phyloP scores from a whole-genome alignment of 2,329 filamentous ascomycete species.

The Talaromyces sp. region DNA sequence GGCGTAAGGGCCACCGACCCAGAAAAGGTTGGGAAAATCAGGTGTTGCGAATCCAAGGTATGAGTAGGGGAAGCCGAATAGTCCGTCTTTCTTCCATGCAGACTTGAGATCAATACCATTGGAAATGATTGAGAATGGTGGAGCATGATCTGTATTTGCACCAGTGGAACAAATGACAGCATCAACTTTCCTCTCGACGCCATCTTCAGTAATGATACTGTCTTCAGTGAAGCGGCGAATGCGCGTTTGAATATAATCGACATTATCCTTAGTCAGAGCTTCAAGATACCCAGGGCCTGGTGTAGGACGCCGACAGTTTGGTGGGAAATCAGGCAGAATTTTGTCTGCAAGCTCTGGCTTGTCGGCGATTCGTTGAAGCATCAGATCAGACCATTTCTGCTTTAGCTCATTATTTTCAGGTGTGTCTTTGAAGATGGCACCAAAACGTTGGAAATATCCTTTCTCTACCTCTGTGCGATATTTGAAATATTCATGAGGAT shows the following conservation, averaged over 20 bases:
- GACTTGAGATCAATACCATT: conserved; percentile 57
- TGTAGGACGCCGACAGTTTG: conserved; percentile 66
- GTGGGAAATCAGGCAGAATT: conserved; percentile 65
- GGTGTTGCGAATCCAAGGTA: conserved; percentile 68
- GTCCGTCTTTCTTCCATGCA: conserved; percentile 60
- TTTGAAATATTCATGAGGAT: conserved; percentile 63
- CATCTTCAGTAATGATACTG: conserved; percentile 64
- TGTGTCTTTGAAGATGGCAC: conserved; percentile 57
- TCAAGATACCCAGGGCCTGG: conserved; percentile 70
- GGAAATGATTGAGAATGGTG: conserved; percentile 63
- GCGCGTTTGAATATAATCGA: conserved; percentile 60
- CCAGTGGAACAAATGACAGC: conserved; percentile 71
- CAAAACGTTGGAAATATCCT: conserved; percentile 65
- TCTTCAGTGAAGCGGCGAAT: conserved; percentile 63
- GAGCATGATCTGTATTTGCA: conserved; percentile 62
- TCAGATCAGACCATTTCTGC: conserved; percentile 54
- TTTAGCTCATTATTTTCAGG: conserved; percentile 53
- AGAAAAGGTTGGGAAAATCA: conserved; percentile 69
- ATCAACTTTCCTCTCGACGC: conserved; percentile 60
- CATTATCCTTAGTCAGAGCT: conserved; percentile 63
- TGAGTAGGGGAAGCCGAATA: conserved; percentile 66
- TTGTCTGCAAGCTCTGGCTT: conserved; percentile 60
- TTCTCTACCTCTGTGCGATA: conserved; percentile 62
- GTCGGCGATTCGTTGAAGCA: conserved; percentile 56
- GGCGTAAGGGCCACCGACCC: conserved; percentile 64